Evolutionary conservation across 1,284 basidiomycete species (phyloP), one percentile per base, ranked within the genome.

Genomic region (Rhodotorula sp.): DNA sequence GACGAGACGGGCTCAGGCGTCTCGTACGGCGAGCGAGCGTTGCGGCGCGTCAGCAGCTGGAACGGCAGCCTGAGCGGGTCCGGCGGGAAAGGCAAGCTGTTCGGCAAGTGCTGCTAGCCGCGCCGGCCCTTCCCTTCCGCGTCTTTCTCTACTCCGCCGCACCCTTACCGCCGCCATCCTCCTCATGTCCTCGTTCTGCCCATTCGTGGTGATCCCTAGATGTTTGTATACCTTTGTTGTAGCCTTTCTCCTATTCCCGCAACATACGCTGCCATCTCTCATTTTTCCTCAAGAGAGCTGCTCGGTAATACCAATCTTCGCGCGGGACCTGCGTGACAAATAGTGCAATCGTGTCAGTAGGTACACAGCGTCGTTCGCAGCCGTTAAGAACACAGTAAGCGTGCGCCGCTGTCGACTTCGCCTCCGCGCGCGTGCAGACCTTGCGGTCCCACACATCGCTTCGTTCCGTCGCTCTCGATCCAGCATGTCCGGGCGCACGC

Each of bases 1-100:
- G 94, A 97, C 82, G 90, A 91, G 79, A 88, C 91, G 21, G 94
- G 93, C 0, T 93, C 91, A 68, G 96, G 96, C 49, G 93, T 99
- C 52, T 93, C 91, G 78, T 99, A 97, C 80, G 97, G 96, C 17
- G 96, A 98, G 81, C 87, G 96, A 66, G 91, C 92, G 19, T 84
- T 97, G 55, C 87, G 92, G 67, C 86, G 92, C 78, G 91, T 94
- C 52, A 91, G 89, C 76, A 91, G 90, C 64, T 78, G 69, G 69
- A 69, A 65, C 27, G 66, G 66, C 10, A 72, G 68, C 23, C n/a
- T 61, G 42, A 59, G 42, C 34, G 44, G 57, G 23, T 59, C 54
- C 3, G 45, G 13, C 2, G 62, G 63, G n/a, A 60, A 56, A 54
- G 56, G 63, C 10, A 48, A 52, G 48, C 23, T 66, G 23, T 53